Evolutionary conservation across 2,329 filamentous ascomycete genomes (phyloP), one percentile per base, ranked within the genome.

Genomic region (Didymella sp.): DNA sequence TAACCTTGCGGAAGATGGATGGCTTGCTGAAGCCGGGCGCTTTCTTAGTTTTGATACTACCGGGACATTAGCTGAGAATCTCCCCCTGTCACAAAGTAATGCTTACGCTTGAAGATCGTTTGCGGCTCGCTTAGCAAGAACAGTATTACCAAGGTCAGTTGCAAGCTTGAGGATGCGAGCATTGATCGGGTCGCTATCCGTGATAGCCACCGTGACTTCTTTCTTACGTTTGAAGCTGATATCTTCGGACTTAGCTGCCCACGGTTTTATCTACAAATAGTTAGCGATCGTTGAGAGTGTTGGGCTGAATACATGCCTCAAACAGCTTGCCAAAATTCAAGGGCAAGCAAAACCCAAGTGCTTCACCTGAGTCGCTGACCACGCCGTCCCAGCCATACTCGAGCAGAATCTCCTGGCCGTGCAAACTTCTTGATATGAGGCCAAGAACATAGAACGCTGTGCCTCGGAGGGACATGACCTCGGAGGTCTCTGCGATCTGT

Each of bases 391-490:
- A 99, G 11, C 93, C 93, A 70, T 90, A 84, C 70, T 96, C 91
- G 0, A 89, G 88, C 13, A 99, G 79, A 56, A 98, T 96, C 74
- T 96, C 92, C 24, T 98, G 85, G 0, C 95, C 95, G 70, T 97
- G 94, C 8, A 92, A 83, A 48, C 94, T 98, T 51, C 95, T 85
- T 1, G 93, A 97, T 52, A 99, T 94, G 55, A 99, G 80, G 0
- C 95, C 95, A 0, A 99, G 80, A 0, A 97, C 95, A 69, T 97
- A 99, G 76, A 98, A 98, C 1, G 95, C 95, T 0, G 96, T 99
- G 33, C 96, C 95, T 41, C 96, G 86, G 68, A 99, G 83, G 56
- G 92, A 96, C 87, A 99, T 89, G 46, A 99, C 90, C 64, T 93
- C 88, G 38, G 95, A 93, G 25, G 82, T 81, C 74, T 96, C 91